Base-by-base conservation (phyloP, 1,284 basidiomycete genomes). In the Cerrena zonata region DNA sequence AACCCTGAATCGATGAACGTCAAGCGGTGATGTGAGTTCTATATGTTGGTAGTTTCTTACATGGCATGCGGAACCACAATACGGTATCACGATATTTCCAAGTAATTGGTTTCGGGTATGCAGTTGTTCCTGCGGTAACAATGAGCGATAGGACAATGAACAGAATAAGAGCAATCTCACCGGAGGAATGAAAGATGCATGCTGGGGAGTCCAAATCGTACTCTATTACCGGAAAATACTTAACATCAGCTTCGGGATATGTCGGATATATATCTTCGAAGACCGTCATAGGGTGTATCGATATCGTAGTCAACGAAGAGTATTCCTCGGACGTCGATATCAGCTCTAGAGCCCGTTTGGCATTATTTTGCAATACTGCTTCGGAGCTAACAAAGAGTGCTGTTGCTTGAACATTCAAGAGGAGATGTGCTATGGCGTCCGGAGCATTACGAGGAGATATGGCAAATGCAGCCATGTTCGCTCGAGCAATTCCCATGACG, bases 401-500 rank as follows among this genome's bases (percentile, higher is more conserved):
- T 5, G 15, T 41, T 19, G 39, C 43, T n/a, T 26, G 12, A 26
- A 23, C 25, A 10, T 55, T 45, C 13, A 11, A 40, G 12, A 61
- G 40, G 49, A 61, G 54, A 44, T 62, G 56, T n/a, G 55, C 58
- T 1, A 62, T 50, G 7, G 52, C 60, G 2, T 51, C 53, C 0
- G 56, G 50, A 5, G 48, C 53, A 36, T 62, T 62, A 3, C 60
- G 49, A 0, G 53, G 53, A 18, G 60, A 62, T 18, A 62, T 56
- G 5, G 55, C 44, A 43, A 62, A 58, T 38, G 59, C 59, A 0
- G 57, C 53, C 47, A 58, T 63, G 15, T 67, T 68, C 0, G 69
- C 62, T 2, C 66, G 58, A 13, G 68, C 23, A 27, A 67, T 58
- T 11, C 67, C 67, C 15, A 63, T 47, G 19, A 60, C 47, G 19